Evolutionary conservation across 441 rosid genomes (phyloP), one percentile per base, ranked within the genome.

Genomic region (Euphorbia celastroides): DNA sequence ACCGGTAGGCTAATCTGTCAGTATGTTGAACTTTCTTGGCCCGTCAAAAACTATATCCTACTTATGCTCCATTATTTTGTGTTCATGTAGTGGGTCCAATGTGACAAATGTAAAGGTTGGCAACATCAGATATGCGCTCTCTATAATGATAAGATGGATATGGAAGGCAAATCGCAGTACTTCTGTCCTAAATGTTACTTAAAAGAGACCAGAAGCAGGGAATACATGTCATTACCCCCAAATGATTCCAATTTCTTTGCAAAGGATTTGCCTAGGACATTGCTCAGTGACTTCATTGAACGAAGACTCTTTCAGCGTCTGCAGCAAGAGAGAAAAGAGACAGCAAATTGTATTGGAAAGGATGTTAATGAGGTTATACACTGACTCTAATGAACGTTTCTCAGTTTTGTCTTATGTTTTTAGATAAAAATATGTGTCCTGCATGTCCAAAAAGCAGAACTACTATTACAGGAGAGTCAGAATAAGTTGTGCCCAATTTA

Each of bases 71-170:
- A 9, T 30, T 46, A 0, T 60, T 30, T 51, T 68, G 64, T 71
- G 8, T 62, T 79, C 62, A 44, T 72, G 70, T 83, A 86, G 94
- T 90, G 92, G 92, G 93, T 88, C 71, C 84, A 70, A 56, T 90
- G 97, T 74, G 86, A 78, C 70, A 78, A 76, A 74, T 90, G 93
- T 67, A 59, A 72, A 67, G 65, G 72, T 46, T 88, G 92, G 97
- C 92, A 88, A 69, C 97, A 90, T 74, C 87, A 85, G 73, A 88
- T 86, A 70, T 90, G 95, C 78, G 89, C 86, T 69, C 91, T 90
- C 32, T 88, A 75, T 69, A 90, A 90, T 71, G 68, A 57, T 44
- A 60, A 74, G 31, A 82, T 64, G 57, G 81, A 88, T 75, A 17
- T 7, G 58, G 86, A 79, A 65, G 84, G 82, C 34, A 73, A 71